A percentile compares a stretch with the other conserved stretches of the same genome.
These are phyloP conservation scores for Talaromyces borbonicus DNA, from an alignment of 495 filamentous ascomycete genomes.

Conservation along the genomic window DNA sequence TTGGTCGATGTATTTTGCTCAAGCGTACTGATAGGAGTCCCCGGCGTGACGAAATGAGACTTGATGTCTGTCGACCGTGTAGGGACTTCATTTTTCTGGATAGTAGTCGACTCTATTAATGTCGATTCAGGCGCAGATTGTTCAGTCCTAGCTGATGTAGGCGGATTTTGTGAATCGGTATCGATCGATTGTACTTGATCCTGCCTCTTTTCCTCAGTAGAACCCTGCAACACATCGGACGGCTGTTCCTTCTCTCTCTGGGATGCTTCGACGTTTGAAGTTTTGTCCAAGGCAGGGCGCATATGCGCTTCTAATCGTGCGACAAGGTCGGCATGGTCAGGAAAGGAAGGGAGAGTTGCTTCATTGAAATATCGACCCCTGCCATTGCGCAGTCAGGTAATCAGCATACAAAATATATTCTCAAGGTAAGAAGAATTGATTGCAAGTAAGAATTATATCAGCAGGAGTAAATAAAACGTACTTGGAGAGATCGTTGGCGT, in stretches of 20 bases:
- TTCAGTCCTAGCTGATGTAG: background rate
- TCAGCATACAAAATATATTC: slow-evolving; percentile 3
- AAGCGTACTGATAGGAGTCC: slow-evolving; percentile 7
- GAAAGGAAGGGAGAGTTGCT: slow-evolving; percentile 53
- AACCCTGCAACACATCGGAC: background rate
- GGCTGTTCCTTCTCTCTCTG: background rate
- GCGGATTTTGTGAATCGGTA: background rate
- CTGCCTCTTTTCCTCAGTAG: background rate
- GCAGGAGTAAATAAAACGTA: slow-evolving; percentile 38
- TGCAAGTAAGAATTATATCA: slow-evolving; percentile 14
- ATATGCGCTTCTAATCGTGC: slow-evolving; percentile 20
- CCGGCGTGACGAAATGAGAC: slow-evolving; percentile 2
- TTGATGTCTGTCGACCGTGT: slow-evolving; percentile 8
- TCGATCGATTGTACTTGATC: background rate
- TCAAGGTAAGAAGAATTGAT: slow-evolving; percentile 5
- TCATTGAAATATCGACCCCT: slow-evolving; percentile 68
- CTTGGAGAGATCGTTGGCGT: slow-evolving; percentile 66
- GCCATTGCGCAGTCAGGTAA: slow-evolving; percentile 8
- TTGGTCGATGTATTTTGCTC: background rate
- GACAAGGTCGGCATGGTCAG: slow-evolving; percentile 31
- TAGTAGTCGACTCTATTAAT: background rate
- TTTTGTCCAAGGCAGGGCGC: slow-evolving; percentile 15
- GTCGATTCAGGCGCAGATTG: background rate
- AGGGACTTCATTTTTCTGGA: background rate
- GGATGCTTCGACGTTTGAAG: background rate